Evolutionary conservation across 768 basidiomycete genomes (phyloP).

Genomic region (Pleurotus tuber-regium): DNA sequence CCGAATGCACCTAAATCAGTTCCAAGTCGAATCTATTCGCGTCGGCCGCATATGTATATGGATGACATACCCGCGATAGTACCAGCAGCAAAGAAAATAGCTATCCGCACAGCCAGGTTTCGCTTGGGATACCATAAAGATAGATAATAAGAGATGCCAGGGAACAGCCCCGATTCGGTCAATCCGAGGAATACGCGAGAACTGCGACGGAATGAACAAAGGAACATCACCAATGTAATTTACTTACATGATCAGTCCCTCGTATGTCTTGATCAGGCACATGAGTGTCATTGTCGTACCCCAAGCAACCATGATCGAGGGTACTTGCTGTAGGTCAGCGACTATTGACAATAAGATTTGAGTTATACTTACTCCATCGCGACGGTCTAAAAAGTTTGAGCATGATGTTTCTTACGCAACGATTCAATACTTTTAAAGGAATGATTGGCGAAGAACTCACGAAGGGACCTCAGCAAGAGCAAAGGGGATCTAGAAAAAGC

Average conservation of each 20-base stretch:
- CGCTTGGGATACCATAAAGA: slow-evolving; percentile 52
- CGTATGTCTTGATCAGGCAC: slow-evolving; percentile 23
- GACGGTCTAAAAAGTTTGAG: slow-evolving; percentile 24
- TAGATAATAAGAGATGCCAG: slow-evolving; percentile 38
- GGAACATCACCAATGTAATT: slow-evolving; percentile 9
- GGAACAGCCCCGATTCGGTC: slow-evolving; percentile 23
- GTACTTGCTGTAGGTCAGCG: slow-evolving; percentile 12
- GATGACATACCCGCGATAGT: slow-evolving; percentile 38
- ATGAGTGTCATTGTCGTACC: slow-evolving; percentile 20
- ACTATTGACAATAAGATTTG: background rate
- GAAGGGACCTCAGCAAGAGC: slow-evolving; percentile 24
- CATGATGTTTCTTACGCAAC: slow-evolving; percentile 19
- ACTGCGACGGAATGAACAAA: slow-evolving; percentile 23
- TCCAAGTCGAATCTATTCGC: background rate
- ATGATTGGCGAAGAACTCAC: slow-evolving; percentile 11
- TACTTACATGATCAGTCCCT: slow-evolving; percentile 24
- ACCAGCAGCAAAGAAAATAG: slow-evolving; percentile 56
- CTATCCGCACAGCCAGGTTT: slow-evolving; percentile 50
- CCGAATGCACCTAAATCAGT: slow-evolving; percentile 36
- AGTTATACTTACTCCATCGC: slow-evolving; percentile 22
- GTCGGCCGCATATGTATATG: background rate
- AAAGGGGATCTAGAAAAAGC: slow-evolving; percentile 21
- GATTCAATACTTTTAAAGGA: background rate
- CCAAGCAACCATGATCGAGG: slow-evolving; percentile 23
- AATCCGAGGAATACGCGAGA: slow-evolving; percentile 24